Evolutionary conservation across 1,139 yeast species (phyloP).

Genomic region (Candida sanyaensis): DNA sequence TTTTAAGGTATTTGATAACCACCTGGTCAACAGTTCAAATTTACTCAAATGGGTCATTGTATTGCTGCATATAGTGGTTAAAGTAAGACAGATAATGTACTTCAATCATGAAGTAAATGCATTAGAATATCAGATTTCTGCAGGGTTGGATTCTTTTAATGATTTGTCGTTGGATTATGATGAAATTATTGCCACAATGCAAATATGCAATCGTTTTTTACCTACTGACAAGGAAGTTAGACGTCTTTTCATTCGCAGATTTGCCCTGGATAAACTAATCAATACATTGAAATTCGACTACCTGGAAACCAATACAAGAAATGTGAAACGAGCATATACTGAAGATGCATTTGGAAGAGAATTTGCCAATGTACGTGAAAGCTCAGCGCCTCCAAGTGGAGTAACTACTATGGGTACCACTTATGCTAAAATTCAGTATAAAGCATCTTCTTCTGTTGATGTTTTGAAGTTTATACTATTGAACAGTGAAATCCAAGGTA

Average conservation of each 20-base stretch:
- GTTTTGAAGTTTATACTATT: constrained; percentile 5
- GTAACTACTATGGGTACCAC: not conserved
- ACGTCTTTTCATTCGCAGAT: not conserved
- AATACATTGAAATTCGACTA: constrained; percentile 2
- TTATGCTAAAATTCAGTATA: constrained; percentile 1
- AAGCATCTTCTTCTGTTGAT: not conserved
- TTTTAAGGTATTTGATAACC: constrained; percentile 8
- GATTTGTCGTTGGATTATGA: constrained; percentile 8
- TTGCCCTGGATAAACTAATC: constrained; percentile 8
- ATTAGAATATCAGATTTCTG: constrained; percentile 11
- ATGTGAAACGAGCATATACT: constrained; percentile 2
- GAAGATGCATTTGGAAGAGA: constrained; percentile 11
- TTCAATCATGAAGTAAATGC: constrained; percentile 1
- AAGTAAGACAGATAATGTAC: not conserved
- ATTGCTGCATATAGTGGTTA: constrained; percentile 5
- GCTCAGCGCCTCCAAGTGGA: constrained; percentile 8
- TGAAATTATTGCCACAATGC: constrained; percentile 7
- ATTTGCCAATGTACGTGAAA: constrained; percentile 13
- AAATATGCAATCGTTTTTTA: not conserved
- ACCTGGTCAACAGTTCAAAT: constrained; percentile 1
- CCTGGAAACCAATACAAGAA: not conserved
- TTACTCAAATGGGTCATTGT: constrained; percentile 13
- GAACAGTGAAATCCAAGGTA: constrained; percentile 4
- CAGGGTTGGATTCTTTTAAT: constrained; percentile 11
- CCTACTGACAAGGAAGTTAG: not conserved